Percentiles rank a stretch among this genome's conserved stretches.
Evolutionary conservation across 225 moss, liverwort and hornwort species (phyloP).

Genomic region (Lunularia cruciata): DNA sequence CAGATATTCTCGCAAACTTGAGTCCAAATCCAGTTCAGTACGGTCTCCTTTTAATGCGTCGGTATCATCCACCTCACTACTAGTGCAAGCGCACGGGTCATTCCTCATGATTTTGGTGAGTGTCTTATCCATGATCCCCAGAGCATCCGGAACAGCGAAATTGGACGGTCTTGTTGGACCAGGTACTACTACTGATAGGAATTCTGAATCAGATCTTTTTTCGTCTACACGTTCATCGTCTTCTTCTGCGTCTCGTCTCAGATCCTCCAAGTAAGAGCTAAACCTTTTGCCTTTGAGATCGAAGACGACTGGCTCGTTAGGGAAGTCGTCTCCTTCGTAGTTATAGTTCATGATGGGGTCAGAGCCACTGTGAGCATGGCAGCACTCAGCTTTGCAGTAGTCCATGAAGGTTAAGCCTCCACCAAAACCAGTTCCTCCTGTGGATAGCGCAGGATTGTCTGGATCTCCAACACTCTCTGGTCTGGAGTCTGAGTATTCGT

Average conservation of each 20-base stretch:
- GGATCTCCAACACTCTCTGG: conserved; percentile 2
- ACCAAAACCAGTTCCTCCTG: not conserved
- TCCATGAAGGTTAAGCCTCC: not conserved
- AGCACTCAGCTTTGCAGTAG: not conserved
- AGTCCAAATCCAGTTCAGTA: conserved; percentile 14
- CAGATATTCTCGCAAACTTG: conserved; percentile 24
- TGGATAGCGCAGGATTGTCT: not conserved
- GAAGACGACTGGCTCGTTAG: not conserved
- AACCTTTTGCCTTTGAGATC: conserved; percentile 17
- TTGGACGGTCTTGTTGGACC: not conserved
- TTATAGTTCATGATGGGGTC: not conserved
- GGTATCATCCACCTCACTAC: not conserved
- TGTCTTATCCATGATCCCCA: conserved; percentile 12
- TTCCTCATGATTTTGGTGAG: not conserved
- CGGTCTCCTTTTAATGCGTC: not conserved
- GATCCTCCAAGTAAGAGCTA: not conserved
- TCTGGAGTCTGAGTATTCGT: not conserved
- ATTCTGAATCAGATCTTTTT: not conserved
- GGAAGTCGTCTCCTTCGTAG: not conserved
- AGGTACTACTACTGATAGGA: no score
- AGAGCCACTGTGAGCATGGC: not conserved
- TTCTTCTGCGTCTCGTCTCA: not conserved
- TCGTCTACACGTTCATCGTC: not conserved
- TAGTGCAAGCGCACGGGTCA: not conserved
- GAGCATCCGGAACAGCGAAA: conserved; percentile 5